Evolutionary conservation across 2,329 filamentous ascomycete genomes (phyloP).

Genomic region (Dactylellina parvicollis): DNA sequence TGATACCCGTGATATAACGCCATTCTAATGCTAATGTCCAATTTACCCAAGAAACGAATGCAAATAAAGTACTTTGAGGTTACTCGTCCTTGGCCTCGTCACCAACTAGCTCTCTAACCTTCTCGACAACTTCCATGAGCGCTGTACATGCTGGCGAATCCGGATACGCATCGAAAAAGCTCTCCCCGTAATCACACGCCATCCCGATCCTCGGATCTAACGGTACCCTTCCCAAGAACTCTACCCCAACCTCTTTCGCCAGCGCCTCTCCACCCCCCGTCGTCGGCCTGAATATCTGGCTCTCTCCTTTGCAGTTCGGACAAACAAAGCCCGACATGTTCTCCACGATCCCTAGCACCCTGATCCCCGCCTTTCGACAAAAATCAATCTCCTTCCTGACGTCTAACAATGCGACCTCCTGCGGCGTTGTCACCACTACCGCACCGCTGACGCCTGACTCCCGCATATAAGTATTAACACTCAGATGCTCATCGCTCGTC

Average conservation of each 20-base stretch:
- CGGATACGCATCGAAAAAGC: conserved; percentile 91
- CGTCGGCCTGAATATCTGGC: conserved; percentile 83
- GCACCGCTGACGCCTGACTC: conserved; percentile 93
- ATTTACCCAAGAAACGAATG: background rate
- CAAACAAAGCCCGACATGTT: conserved; percentile 99
- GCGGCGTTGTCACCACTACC: conserved; percentile 90
- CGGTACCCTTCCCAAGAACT: conserved; percentile 88
- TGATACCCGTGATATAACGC: conserved; percentile 54
- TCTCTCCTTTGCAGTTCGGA: conserved; percentile 76
- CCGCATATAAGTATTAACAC: conserved; percentile 89
- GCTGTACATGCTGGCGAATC: conserved; percentile 90
- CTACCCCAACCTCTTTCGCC: conserved; percentile 85
- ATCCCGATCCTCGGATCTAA: conserved; percentile 93
- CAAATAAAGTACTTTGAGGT: conserved; percentile 52
- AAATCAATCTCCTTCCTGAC: conserved; percentile 98
- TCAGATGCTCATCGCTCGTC: conserved; percentile 93
- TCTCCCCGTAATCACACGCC: conserved; percentile 97
- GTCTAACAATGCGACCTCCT: conserved; percentile 90
- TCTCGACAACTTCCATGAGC: conserved; percentile 72
- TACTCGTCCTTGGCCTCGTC: conserved; percentile 60
- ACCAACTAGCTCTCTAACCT: conserved; percentile 75
- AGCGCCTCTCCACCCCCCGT: conserved; percentile 85
- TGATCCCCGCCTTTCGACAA: conserved; percentile 91
- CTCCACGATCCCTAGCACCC: conserved; percentile 87
- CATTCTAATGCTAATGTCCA: conserved; percentile 53